Conservation (phyloP, 176 grass and related monocot species). For the Miscanthus lutarioriparius region DNA sequence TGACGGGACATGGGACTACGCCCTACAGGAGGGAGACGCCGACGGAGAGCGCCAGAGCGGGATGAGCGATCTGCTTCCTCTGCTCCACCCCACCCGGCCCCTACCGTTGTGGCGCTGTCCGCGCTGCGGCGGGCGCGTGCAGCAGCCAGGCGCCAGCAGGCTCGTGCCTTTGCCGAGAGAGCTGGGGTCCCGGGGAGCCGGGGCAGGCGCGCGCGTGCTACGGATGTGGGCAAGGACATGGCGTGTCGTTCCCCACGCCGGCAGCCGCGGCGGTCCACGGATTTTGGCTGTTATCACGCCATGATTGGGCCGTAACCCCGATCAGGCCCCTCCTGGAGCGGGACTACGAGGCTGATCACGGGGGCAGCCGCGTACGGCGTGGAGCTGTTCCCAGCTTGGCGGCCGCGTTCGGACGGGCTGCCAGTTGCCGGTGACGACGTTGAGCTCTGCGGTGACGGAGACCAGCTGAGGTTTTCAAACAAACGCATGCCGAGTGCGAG, state of each 20-base stretch:
- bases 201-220: constrained; percentile 12
- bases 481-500: not conserved
- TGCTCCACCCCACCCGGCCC: not conserved
- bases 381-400: constrained; percentile 29
- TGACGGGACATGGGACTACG: too few relatives aligned
- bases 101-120: not conserved
- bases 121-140: not conserved
- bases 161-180: constrained; percentile 19
- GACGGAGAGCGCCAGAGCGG: too few relatives aligned
- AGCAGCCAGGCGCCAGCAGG: not conserved
- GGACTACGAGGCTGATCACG: constrained; percentile 33
- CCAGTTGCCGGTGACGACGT: not conserved
- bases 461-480: not conserved
- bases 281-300: constrained; percentile 23
- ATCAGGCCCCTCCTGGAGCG: constrained; percentile 16
- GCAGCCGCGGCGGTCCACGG: constrained; percentile 24
- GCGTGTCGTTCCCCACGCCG: constrained; percentile 33
- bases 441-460: not conserved
- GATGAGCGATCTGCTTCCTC: not conserved
- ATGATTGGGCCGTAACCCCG: constrained; percentile 24
- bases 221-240: constrained; percentile 31
- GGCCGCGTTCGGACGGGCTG: not conserved
- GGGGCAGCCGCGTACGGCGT: constrained; percentile 12
- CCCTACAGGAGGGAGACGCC: too few relatives aligned
- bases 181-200: not conserved